These are phyloP conservation scores for Citrus australasica DNA, from an alignment of 345 rosid genomes.

Conservation along the genomic window DNA sequence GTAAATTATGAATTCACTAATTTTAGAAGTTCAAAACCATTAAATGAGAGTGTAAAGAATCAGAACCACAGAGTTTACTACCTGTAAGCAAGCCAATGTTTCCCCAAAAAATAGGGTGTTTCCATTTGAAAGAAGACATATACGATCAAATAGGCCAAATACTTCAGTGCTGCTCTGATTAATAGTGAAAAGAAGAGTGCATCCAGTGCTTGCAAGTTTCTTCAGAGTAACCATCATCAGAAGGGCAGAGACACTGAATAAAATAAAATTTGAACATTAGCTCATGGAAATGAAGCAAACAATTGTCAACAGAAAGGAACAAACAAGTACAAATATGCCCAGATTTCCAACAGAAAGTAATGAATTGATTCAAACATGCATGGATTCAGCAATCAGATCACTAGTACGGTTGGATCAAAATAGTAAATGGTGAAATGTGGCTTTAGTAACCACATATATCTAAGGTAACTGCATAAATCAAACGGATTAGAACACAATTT, in stretches of 20 bases:
- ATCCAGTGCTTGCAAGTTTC: constrained; percentile 96
- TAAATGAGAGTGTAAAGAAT: constrained; percentile 6
- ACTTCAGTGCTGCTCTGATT: constrained; percentile 98
- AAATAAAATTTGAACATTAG: constrained; percentile 8
- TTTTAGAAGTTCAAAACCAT: not conserved
- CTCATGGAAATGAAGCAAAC: constrained; percentile 2
- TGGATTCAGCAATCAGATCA: not conserved
- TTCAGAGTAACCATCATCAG: constrained; percentile 99
- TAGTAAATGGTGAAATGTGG: not conserved
- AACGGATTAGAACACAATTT: not conserved
- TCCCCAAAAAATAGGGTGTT: constrained; percentile 95
- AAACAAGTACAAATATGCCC: not conserved
- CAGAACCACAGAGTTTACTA: constrained; percentile 13
- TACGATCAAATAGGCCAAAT: constrained; percentile 97
- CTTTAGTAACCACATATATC: not conserved
- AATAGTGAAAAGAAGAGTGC: constrained; percentile 89
- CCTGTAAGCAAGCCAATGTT: constrained; percentile 99
- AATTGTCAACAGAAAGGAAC: not conserved
- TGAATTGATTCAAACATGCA: not conserved
- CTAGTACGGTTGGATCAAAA: not conserved
- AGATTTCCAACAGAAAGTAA: not conserved
- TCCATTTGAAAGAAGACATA: constrained; percentile 97
- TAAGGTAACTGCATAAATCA: not conserved
- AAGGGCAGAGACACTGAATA: constrained; percentile 85
- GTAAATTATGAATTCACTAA: not conserved